Conservation (phyloP, 352 stramenopile species). For the Phytopythium delawarense region DNA sequence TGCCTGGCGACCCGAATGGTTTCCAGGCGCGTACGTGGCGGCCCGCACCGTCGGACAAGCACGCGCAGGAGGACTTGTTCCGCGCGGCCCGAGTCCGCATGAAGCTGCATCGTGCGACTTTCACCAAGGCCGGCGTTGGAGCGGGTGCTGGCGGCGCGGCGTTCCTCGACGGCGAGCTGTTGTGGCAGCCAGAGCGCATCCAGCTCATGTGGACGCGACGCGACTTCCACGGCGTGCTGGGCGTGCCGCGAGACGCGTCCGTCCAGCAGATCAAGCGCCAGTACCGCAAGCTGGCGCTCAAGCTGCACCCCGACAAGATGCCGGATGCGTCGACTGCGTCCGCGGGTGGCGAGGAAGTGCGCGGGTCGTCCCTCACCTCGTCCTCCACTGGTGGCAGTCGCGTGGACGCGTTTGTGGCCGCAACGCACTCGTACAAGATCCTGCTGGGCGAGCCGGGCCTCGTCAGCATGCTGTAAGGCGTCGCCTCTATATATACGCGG, state of each 20-base stretch:
- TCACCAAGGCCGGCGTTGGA: slow-evolving; percentile 28
- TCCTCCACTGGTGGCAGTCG: slow-evolving; percentile 28
- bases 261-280: slow-evolving; percentile 75
- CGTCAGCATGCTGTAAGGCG: slow-evolving; percentile 25
- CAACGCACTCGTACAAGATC: slow-evolving; percentile 78
- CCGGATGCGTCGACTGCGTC: slow-evolving; percentile 16
- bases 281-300: slow-evolving; percentile 82
- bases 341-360: not conserved
- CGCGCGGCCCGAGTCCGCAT: slow-evolving; percentile 68
- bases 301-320: slow-evolving; percentile 79
- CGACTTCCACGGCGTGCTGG: slow-evolving; percentile 73
- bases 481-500: slow-evolving; percentile 3
- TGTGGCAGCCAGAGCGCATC: slow-evolving; percentile 78
- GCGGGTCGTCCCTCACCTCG: slow-evolving; percentile 16
- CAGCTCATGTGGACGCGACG: slow-evolving; percentile 76
- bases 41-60: slow-evolving; percentile 41
- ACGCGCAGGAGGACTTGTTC: slow-evolving; percentile 77
- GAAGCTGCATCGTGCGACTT: slow-evolving; percentile 65
- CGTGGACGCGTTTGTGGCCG: slow-evolving; percentile 77
- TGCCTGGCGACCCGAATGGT: not conserved
- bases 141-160: slow-evolving; percentile 12
- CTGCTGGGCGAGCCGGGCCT: slow-evolving; percentile 46
- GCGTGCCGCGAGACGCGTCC: slow-evolving; percentile 55
- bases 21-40: slow-evolving; percentile 28
- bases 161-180: slow-evolving; percentile 54